phyloP scores from a whole-genome alignment of 208 protist genomes.

The Trypanosoma theileri region DNA sequence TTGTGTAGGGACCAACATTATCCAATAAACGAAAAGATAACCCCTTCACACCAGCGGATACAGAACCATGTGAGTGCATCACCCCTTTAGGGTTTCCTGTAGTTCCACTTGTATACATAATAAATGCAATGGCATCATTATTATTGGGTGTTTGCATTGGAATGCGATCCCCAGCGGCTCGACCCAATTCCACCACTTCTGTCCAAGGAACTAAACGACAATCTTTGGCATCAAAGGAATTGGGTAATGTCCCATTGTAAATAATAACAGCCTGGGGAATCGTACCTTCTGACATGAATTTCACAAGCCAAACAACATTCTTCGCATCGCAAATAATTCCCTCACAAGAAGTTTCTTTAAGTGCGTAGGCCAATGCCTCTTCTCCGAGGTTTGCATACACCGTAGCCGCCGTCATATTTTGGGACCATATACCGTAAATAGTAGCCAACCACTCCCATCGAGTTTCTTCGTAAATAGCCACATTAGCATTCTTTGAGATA shows the following conservation, averaged over 20 bases:
- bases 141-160: slow-evolving; percentile 33
- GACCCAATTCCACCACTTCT: slow-evolving; percentile 50
- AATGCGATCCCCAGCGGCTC: slow-evolving; percentile 4
- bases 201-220: slow-evolving; percentile 44
- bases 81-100: slow-evolving; percentile 82
- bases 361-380: slow-evolving; percentile 59
- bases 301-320: slow-evolving; percentile 46
- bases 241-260: slow-evolving; percentile 52
- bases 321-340: slow-evolving; percentile 73
- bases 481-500: slow-evolving; percentile 32
- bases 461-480: slow-evolving; percentile 83
- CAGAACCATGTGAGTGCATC: slow-evolving; percentile 73
- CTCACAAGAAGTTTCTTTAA: slow-evolving; percentile 56
- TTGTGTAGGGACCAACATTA: slow-evolving; percentile 35
- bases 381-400: slow-evolving; percentile 88
- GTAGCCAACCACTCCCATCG: slow-evolving; percentile 79
- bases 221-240: slow-evolving; percentile 22
- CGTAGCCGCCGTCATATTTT: slow-evolving; percentile 57
- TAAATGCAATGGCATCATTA: slow-evolving; percentile 50
- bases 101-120: slow-evolving; percentile 70
- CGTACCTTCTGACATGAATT: slow-evolving; percentile 37
- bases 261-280: slow-evolving; percentile 55
- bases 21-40: slow-evolving; percentile 23
- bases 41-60: slow-evolving; percentile 34
- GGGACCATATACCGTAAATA: slow-evolving; percentile 77